phyloP scores from a whole-genome alignment of 31 red algal species.

The Pterothamnion heteromorphum region DNA sequence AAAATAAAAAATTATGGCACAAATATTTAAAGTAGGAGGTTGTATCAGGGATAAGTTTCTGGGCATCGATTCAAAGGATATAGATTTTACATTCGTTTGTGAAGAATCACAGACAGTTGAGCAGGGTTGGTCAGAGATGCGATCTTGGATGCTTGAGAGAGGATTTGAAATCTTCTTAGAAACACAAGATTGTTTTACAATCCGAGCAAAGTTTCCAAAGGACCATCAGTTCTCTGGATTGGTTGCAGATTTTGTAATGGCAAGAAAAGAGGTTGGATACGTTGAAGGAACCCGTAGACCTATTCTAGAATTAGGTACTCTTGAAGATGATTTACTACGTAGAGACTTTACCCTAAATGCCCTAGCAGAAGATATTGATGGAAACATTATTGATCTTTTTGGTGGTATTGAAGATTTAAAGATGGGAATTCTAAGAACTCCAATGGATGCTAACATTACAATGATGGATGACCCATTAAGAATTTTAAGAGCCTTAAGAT shows the following conservation, averaged over 20 bases:
- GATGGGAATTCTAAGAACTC: not conserved
- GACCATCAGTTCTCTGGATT: not conserved
- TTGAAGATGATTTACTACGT: conserved; percentile 35
- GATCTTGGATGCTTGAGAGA: too few relatives aligned
- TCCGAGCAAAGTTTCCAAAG: not conserved
- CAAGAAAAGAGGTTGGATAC: conserved; percentile 21
- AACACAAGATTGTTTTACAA: not conserved
- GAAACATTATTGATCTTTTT: conserved; percentile 27
- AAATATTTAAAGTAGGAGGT: conserved; percentile 18
- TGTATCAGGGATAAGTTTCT: conserved; percentile 27
- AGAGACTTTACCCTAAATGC: conserved; percentile 41
- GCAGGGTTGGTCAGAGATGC: not conserved
- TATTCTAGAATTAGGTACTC: not conserved
- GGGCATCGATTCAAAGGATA: not conserved
- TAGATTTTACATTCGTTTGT: conserved; percentile 5
- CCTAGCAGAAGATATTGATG: not conserved
- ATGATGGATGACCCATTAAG: conserved; percentile 30
- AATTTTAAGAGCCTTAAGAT: conserved; percentile 8
- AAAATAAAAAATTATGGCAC: too few relatives aligned
- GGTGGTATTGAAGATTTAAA: not conserved
- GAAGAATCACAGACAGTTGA: not conserved
- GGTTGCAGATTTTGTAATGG: conserved; percentile 5
- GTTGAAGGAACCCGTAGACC: not conserved
- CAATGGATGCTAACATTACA: not conserved
- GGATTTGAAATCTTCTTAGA: not conserved